These are phyloP conservation scores for Colletotrichum graminicola DNA, from an alignment of 2,329 filamentous ascomycete species.

Conservation along the genomic window DNA sequence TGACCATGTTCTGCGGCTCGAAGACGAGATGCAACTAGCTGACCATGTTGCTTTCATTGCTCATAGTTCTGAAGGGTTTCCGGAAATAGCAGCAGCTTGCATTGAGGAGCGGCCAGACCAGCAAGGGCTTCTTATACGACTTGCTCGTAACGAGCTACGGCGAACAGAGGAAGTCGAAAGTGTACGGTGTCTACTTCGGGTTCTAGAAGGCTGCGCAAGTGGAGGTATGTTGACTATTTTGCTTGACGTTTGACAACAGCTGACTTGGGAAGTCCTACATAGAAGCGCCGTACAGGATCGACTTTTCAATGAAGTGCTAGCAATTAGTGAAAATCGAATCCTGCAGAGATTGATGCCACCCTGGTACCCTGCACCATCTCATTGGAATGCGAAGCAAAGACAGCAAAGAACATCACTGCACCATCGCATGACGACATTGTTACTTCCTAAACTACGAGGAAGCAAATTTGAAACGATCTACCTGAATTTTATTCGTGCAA, in stretches of 20 bases:
- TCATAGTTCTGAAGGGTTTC: neutral
- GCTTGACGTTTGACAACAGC: neutral
- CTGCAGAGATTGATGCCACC: neutral
- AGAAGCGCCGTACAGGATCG: neutral
- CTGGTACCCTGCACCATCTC: neutral
- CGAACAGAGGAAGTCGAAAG: neutral
- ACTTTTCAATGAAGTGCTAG: neutral
- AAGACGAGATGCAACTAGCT: slow-evolving; percentile 5
- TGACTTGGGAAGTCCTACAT: neutral
- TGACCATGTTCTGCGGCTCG: neutral
- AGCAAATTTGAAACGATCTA: neutral
- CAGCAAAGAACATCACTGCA: neutral
- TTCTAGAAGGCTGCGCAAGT: neutral
- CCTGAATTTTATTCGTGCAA: neutral
- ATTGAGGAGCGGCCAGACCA: neutral
- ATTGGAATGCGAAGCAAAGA: neutral
- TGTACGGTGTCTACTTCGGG: neutral
- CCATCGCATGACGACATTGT: neutral
- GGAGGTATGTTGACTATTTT: neutral
- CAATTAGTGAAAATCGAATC: neutral
- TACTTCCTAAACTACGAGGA: neutral
- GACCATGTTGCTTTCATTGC: neutral
- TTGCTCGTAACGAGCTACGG: neutral
- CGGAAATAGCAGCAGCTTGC: neutral
- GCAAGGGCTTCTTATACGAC: neutral